Percentiles rank a stretch among this genome's conserved stretches.
phyloP scores from a whole-genome alignment of 441 rosid species.

The Biscutella laevigata region DNA sequence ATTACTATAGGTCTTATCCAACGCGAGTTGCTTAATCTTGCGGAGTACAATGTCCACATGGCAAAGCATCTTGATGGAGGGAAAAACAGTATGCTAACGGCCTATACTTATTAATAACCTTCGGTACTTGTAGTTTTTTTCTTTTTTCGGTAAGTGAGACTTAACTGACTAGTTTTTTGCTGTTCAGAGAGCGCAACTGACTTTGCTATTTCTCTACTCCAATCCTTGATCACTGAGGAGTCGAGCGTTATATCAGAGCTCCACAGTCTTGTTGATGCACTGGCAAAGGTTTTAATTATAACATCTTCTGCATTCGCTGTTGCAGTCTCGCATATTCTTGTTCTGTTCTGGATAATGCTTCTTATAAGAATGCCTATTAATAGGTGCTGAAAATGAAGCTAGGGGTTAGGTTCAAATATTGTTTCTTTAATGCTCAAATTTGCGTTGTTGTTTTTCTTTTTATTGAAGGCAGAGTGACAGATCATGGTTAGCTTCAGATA shows the following conservation, averaged over 20 bases:
- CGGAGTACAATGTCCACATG: constrained; percentile 93
- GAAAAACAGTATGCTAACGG: constrained; percentile 62
- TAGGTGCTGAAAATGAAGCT: not conserved
- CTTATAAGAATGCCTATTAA: not conserved
- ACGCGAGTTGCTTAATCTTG: constrained; percentile 82
- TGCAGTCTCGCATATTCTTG: constrained; percentile 2
- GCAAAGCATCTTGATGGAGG: constrained; percentile 97
- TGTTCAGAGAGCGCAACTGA: constrained; percentile 90
- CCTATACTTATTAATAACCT: constrained; percentile 1
- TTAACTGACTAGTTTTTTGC: constrained; percentile 19
- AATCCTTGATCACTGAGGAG: constrained; percentile 72
- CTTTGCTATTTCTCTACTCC: constrained; percentile 75
- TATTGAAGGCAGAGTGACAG: not conserved
- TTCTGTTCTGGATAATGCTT: not conserved
- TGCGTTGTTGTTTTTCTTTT: not conserved
- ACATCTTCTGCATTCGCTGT: constrained; percentile 3
- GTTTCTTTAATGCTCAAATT: not conserved
- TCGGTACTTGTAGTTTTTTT: not conserved
- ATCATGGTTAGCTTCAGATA: not conserved
- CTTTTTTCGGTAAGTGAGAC: not conserved
- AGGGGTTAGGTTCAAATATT: not conserved
- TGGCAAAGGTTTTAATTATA: constrained; percentile 62
- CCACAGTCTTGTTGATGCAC: constrained; percentile 84
- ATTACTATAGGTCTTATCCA: constrained; percentile 76
- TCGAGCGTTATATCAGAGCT: constrained; percentile 87